Base-by-base conservation (phyloP, 2,329 filamentous ascomycete genomes). In the Ramularia endophylla region DNA sequence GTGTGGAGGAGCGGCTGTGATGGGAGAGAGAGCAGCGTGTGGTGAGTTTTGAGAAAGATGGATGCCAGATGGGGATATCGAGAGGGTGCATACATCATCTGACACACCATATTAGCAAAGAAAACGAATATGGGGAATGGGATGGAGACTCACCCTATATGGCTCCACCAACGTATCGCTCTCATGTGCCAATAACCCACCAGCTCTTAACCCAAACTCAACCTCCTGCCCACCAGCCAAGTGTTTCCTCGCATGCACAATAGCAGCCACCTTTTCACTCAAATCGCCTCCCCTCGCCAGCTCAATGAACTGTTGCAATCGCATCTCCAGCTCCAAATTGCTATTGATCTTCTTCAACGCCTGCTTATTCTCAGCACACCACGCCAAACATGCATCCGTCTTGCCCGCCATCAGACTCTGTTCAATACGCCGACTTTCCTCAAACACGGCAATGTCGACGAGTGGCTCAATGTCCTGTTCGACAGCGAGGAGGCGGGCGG, bases 251-350 rank as follows among this genome's bases (percentile, higher is more conserved):
- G 88, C 88, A 66, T 97, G 86, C 17, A 73, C 64, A 47, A 88
- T 84, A 9, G 89, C 88, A 49, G 95, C 88, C 35, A 80, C 66
- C 32, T 85, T 71, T 58, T 83, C 87, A 5, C 68, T 61, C 17
- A 75, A 70, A 4, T 81, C 72, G 40, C 77, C 77, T 28, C 74
- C 78, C 45, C 90, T 75, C 44, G 94, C 80, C 46, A 97, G 74
- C 65, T 97, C 92, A 55, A 97, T 89, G 62, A 89, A 97, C 62
- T 97, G 89, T 64, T 98, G 92, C 56, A 94, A 75, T 9, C 92
- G 82, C 31, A 98, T 76, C 72, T 94, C 87, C 59, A 95, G 94
- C 64, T 98, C 92, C 12, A 98, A 75, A 52, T 84, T 85, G 57
- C 83, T 87, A 74, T 86, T 83, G 65, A 86, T 83, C 72, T 92